phyloP scores from a whole-genome alignment of 2,329 filamentous ascomycete species.

The Ceratocystis variospora region DNA sequence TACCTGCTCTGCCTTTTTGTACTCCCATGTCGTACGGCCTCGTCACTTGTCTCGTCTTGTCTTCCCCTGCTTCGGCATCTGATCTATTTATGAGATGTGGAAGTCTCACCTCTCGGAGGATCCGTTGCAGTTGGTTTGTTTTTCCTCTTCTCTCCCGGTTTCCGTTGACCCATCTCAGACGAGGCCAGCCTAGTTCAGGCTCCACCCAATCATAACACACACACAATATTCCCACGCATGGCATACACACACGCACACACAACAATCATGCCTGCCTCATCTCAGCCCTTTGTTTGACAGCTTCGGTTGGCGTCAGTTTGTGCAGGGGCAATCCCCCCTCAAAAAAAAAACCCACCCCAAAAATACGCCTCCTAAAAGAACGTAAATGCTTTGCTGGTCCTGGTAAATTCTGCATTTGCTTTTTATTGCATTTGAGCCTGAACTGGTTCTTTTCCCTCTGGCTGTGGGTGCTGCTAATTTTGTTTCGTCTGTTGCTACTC shows the following conservation, averaged over 20 bases:
- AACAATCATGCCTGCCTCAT: not conserved
- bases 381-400: not conserved
- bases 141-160: not conserved
- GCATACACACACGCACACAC: not conserved
- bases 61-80: not conserved
- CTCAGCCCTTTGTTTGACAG: constrained; percentile 7
- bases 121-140: not conserved
- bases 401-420: not conserved
- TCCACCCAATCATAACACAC: not conserved
- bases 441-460: not conserved
- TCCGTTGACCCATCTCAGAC: not conserved
- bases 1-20: not conserved
- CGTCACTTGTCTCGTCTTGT: not conserved
- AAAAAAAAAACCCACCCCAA: too few relatives aligned
- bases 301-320: constrained; percentile 6
- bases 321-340: not conserved
- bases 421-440: not conserved
- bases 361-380: too few relatives aligned
- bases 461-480: not conserved
- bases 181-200: not conserved
- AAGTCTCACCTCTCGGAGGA: constrained; percentile 1
- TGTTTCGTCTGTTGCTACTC: not conserved
- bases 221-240: not conserved
- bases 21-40: not conserved
- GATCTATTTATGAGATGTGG: not conserved